A percentile compares a stretch with the other conserved stretches of the same genome.
Conservation (phyloP, 257 asterid genomes). For the Solanum pimpinellifolium region DNA sequence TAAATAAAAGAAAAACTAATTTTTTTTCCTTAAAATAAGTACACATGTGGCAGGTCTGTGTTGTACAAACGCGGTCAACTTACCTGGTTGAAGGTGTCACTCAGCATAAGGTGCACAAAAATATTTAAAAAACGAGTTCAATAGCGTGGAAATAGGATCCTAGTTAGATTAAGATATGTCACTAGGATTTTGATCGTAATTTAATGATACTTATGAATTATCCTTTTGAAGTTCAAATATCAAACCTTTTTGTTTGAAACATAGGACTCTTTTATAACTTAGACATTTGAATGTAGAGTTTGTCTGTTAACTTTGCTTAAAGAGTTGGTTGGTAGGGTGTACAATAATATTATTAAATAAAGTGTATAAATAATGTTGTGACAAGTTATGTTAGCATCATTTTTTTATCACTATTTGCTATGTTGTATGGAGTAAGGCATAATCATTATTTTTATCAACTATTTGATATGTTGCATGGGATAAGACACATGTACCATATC, state of each 20-base stretch:
- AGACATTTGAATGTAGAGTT: neutral
- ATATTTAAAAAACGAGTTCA: neutral
- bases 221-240: too few species aligned
- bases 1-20: too few species aligned
- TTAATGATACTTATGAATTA: neutral
- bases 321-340: neutral
- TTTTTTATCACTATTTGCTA: neutral
- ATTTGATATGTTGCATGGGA: neutral
- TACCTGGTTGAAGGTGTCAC: neutral
- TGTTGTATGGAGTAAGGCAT: neutral
- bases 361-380: too few species aligned
- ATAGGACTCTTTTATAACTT: neutral
- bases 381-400: too few species aligned
- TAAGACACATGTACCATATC: neutral
- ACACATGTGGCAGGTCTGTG: neutral
- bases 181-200: too few species aligned
- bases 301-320: neutral
- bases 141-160: neutral
- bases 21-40: too few species aligned
- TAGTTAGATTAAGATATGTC: neutral
- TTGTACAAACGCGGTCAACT: neutral
- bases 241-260: neutral
- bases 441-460: neutral
- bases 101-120: neutral
- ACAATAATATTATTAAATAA: too few species aligned